Percentiles rank a stretch among this genome's conserved stretches.
phyloP scores from a whole-genome alignment of 2,329 filamentous ascomycete genomes.

The Alternaria ethzedia region DNA sequence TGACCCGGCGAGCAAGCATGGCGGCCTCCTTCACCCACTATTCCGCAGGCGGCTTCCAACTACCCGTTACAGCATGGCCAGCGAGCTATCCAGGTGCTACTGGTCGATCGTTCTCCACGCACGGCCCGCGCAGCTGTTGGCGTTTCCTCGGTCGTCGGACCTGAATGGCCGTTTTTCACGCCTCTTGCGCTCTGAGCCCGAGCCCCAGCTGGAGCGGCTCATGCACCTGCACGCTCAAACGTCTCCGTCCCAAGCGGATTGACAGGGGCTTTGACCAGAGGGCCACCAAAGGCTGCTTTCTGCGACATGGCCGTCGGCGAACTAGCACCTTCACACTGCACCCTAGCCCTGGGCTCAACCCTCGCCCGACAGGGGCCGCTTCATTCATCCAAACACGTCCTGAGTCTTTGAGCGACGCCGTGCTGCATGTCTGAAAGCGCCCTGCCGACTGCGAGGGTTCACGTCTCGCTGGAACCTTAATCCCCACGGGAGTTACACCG shows the following conservation, averaged over 20 bases:
- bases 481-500: conserved; percentile 47
- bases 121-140: conserved; percentile 31
- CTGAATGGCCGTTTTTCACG: conserved; percentile 36
- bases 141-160: conserved; percentile 28
- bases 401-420: not conserved
- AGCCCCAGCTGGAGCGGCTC: conserved; percentile 36
- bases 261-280: conserved; percentile 23
- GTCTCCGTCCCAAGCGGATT: conserved; percentile 31
- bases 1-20: conserved; percentile 11
- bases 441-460: conserved; percentile 30
- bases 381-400: not conserved
- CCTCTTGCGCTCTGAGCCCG: conserved; percentile 25
- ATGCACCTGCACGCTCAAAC: conserved; percentile 36
- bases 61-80: conserved; percentile 19
- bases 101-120: conserved; percentile 36
- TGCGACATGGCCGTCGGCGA: conserved; percentile 18
- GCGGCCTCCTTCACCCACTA: not conserved
- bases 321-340: conserved; percentile 1
- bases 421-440: not conserved
- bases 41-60: conserved; percentile 17
- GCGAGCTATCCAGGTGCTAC: conserved; percentile 16
- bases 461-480: conserved; percentile 38
- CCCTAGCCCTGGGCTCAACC: conserved; percentile 5
- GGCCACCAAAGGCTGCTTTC: conserved; percentile 17
- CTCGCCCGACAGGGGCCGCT: conserved; percentile 13